Base-by-base conservation (phyloP, 176 grass and related monocot genomes). In the Oryza punctata region DNA sequence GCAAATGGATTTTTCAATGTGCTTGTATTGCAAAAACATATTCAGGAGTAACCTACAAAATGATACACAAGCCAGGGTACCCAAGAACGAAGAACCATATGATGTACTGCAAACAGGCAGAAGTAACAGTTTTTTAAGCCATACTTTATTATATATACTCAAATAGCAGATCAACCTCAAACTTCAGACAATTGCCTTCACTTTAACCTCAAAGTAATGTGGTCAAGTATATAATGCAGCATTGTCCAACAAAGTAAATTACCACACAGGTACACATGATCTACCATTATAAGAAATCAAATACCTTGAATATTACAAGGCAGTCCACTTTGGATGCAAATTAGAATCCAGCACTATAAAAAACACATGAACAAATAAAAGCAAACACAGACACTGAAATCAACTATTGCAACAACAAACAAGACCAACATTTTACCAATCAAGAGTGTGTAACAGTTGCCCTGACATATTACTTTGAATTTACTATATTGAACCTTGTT, bases 261-360 rank as follows among this genome's bases (percentile, higher is more conserved):
- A 5, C 21, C 60, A 27, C 11, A 63, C 9, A 85, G 26, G 60
- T 57, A 61, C 21, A 23, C 25, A 76, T 15, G 59, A 65, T 32
- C 2, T 13, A 12, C 70, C 65, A 76, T 46, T 2, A 69, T 30
- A 44, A 84, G 19, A 35, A 75, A 79, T 13, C 83, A 78, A 10
- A 54, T 18, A 89, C 68, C 7, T 85, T 70, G 28, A 41, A 41
- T 29, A 65, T 77, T 24, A 13, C 45, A 72, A 77, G 10, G 43
- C 67, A 72, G 69, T 50, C 4, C 7, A 26, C 21, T 11, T 57
- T 45, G 21, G 49, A 33, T 18, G 25, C 9, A 89, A 72, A 59
- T 67, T 14, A 77, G 24, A 69, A 21, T 4, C 2, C 13, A 77
- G 65, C 43, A 59, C 16, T 23, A 81, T 4, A 45, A 59, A 66